These are phyloP conservation scores for Cyanodermella asteris DNA, from an alignment of 2,329 filamentous ascomycete species.

Conservation along the genomic window DNA sequence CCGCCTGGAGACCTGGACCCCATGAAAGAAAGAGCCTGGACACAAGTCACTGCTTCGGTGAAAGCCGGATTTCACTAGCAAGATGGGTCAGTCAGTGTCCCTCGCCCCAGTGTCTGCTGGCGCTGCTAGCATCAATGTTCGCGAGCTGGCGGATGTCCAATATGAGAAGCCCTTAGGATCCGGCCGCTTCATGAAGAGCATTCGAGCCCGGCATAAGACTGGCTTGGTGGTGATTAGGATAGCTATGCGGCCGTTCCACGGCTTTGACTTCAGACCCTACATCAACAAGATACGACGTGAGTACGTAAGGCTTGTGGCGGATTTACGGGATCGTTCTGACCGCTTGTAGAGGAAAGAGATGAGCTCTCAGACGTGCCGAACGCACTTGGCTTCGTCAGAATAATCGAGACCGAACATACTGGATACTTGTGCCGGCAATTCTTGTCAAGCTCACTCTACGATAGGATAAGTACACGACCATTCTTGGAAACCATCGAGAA, in stretches of 20 bases:
- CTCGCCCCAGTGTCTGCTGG: slow-evolving; percentile 78
- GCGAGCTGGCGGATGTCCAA: slow-evolving; percentile 70
- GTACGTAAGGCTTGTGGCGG: too few relatives aligned
- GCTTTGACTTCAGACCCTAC: slow-evolving; percentile 61
- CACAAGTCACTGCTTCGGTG: too few relatives aligned
- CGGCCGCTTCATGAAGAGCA: slow-evolving; percentile 89
- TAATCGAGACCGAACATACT: slow-evolving; percentile 76
- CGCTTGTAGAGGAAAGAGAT: slow-evolving; percentile 47
- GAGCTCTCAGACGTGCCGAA: slow-evolving; percentile 69
- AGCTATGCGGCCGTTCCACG: slow-evolving; percentile 74
- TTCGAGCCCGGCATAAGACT: slow-evolving; percentile 72
- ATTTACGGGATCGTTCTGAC: slow-evolving; percentile 1
- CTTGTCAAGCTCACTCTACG: slow-evolving; percentile 90
- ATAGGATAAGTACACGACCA: slow-evolving; percentile 80
- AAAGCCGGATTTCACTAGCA: slow-evolving; percentile 9
- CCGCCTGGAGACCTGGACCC: too few relatives aligned
- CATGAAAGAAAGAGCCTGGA: too few relatives aligned
- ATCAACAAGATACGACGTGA: slow-evolving; percentile 53
- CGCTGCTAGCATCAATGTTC: slow-evolving; percentile 79
- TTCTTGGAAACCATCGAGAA: slow-evolving; percentile 97
- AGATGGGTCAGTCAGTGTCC: slow-evolving; percentile 93
- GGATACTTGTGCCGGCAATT: slow-evolving; percentile 89
- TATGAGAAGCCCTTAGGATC: slow-evolving; percentile 87
- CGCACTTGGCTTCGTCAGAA: slow-evolving; percentile 69
- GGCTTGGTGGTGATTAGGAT: slow-evolving; percentile 87